Evolutionary conservation across 1,284 basidiomycete species (phyloP), one percentile per base, ranked within the genome.

Genomic region (Boletus semigastroideus): DNA sequence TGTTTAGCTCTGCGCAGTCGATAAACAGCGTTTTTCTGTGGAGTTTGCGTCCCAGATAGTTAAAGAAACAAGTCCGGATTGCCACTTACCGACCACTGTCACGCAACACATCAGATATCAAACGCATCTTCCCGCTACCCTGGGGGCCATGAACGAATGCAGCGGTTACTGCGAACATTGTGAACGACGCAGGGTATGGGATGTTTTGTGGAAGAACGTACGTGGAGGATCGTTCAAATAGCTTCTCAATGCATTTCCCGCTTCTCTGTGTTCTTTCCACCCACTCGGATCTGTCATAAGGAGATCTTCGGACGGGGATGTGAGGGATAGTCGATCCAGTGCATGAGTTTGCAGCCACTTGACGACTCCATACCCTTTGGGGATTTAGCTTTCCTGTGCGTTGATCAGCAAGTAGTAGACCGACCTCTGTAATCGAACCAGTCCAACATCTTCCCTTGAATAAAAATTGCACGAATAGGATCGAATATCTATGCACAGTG

Each of bases 131-230:
- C 5, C 96, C 95, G 55, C 89, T 92, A 2, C 96, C 96, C 53
- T 90, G 86, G 0, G 96, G 96, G 1, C 96, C 96, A 44, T 95
- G 88, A 19, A 99, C 72, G 56, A 96, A 90, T n/a, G 84, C 77
- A 31, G 90, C 73, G 3, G 86, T 87, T 22, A 70, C 84, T 86
- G 48, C 33, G 13, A 52, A 44, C n/a, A 38, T 30, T 45, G 47
- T 60, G 16, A 56, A 31, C 22, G 9, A 49, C 16, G 17, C 38
- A 7, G 28, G 14, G 14, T 19, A 11, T 17, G 10, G 14, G 7
- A 17, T n/a, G 27, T 16, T n/a, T 20, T 33, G 41, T 2, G 16
- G 6, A 22, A 11, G 27, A 11, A 43, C 77, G 9, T 64, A 84
- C 90, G 76, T 9, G 92, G 92, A 39, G 80, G 71, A 59, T 95